Evolutionary conservation across 495 filamentous ascomycete genomes (phyloP), one percentile per base, ranked within the genome.

Genomic region (Beverwykella pulmonaria): DNA sequence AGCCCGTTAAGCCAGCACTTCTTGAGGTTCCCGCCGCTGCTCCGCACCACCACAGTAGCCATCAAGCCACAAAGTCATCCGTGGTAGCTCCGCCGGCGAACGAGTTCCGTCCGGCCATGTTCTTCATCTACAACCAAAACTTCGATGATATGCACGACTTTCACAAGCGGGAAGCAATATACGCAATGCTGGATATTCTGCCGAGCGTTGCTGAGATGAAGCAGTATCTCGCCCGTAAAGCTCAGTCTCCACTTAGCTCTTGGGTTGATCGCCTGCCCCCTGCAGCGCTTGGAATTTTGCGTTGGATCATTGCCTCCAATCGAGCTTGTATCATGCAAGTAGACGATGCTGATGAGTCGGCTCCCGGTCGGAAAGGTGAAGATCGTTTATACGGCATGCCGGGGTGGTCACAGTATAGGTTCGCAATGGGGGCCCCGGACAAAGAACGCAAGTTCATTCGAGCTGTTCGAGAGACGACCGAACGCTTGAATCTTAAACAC

Each of bases 271-370:
- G 81, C 17, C 81, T 96, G 12, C 84, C 86, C 1, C 88, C 87
- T 3, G 80, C 90, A 7, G 86, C 89, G 1, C 73, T 91, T 5
- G 84, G 86, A 27, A 72, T 95, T 6, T 79, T 97, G 19, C 83
- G 90, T 61, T 97, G 93, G 93, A 90, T 98, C 65, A 87, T 98
- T 57, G 90, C 92, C 1, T 96, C 92, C 0, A 96, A 96, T 71
- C 81, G 91, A 39, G 94, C 93, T 1, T 93, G 87, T 67, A 96
- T 98, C 59, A 80, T 91, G 50, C 87, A 92, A 67, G 83, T 89
- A 47, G 82, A 86, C 63, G 77, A 79, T 46, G 73, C 72, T 8
- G 59, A 23, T 48, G 32, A 39, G 22, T 39, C 65, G 0, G 57
- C 32, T 3, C 10, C 23, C 12, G 23, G 36, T 20, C 61, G 73